Conservation (phyloP, 805 yeast genomes). For the Wickerhamiella parazyma region DNA sequence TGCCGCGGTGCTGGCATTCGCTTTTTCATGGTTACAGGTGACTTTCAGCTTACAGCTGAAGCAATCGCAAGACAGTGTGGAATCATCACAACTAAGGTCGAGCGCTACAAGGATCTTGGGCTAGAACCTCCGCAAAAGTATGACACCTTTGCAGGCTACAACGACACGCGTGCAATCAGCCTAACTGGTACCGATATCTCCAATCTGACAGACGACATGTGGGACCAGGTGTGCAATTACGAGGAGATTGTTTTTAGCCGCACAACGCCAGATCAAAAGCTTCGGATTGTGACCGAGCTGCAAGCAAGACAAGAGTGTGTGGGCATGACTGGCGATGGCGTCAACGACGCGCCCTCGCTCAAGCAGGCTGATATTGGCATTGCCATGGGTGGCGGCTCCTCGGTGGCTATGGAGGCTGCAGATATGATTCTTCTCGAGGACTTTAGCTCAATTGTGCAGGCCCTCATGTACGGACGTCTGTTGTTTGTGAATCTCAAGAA, state of each 20-base stretch:
- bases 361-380: constrained; percentile 90
- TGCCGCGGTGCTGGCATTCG: constrained; percentile 85
- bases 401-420: constrained; percentile 87
- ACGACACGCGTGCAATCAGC: constrained; percentile 3
- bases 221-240: constrained; percentile 30
- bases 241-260: constrained; percentile 29
- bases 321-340: constrained; percentile 99
- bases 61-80: constrained; percentile 45
- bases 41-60: constrained; percentile 34
- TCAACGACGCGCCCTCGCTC: constrained; percentile 90
- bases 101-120: not conserved
- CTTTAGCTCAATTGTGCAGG: constrained; percentile 24
- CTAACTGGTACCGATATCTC: constrained; percentile 9
- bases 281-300: constrained; percentile 34
- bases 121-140: not conserved
- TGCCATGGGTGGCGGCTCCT: constrained; percentile 76
- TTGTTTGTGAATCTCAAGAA: constrained; percentile 62
- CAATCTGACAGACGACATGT: constrained; percentile 25
- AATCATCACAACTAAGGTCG: constrained; percentile 3
- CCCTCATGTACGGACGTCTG: constrained; percentile 37
- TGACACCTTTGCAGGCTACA: not conserved
- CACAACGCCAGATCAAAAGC: constrained; percentile 34
- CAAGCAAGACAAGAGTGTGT: constrained; percentile 72
- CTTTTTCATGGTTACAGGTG: constrained; percentile 82
- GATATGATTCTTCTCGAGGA: constrained; percentile 50